Base-by-base conservation (phyloP, 305 asterid species). In the Caryopteris hybrid region DNA sequence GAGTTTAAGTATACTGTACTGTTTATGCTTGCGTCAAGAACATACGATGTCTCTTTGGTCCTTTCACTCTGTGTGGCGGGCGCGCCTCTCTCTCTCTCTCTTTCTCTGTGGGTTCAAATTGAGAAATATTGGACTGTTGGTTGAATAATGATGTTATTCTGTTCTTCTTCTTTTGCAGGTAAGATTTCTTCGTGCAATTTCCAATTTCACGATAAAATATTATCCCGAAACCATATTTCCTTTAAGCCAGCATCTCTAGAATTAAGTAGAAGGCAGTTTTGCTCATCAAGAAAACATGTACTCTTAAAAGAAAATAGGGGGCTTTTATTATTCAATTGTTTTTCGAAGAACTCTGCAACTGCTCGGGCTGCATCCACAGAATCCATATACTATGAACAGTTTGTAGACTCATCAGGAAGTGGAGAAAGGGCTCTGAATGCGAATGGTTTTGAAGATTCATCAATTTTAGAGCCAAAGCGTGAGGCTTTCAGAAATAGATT, bases 401-500 rank as follows among this genome's bases (percentile, higher is more conserved):
- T 82, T 74, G n/a, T 73, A 39, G 80, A 77, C 47, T 22, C 69
- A 13, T 61, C 71, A 6, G 78, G 53, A 71, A 78, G 42, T 21
- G 83, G 53, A 25, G 82, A 70, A 72, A 68, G 41, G 13, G 74
- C 38, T 13, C 50, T 41, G 67, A 69, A 78, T 55, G 53, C 33
- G 55, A 72, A 39, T n/a, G 57, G 48, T 45, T 38, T 65, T 6
- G 79, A 68, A 52, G 61, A 52, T 55, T 52, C 60, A 42, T 80
- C 59, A 21, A 27, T 64, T 43, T 42, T 66, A 68, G 84, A 75
- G 72, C 76, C 59, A 18, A 79, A 68, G 70, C 73, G 81, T 23
- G 78, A 52, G 74, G 77, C 83, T 20, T 94, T 80, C 80, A 86
- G 78, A 82, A 94, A 91, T 74, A 86, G 86, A 73, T 91, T 83